Evolutionary conservation across 805 yeast species (phyloP), one percentile per base, ranked within the genome.

Genomic region (Spathaspora sp.): DNA sequence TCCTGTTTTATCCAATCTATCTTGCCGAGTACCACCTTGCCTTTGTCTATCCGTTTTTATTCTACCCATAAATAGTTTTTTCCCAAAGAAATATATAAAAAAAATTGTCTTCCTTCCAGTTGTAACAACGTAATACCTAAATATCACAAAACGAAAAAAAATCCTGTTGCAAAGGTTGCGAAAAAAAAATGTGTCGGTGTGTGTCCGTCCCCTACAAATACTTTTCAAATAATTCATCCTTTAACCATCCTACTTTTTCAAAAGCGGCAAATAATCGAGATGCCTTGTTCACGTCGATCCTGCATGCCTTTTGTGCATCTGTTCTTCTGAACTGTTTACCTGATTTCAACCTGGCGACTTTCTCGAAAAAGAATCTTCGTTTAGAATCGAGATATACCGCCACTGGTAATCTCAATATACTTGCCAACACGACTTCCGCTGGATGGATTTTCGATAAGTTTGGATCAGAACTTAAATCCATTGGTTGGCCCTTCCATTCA

Each of bases 401-500:
- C 52, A 91, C 86, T 9, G 97, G 97, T 57, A 93, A 77, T 65
- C 99, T 80, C 62, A 93, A 77, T n/a, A 86, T 87, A 16, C 96
- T 86, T 4, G 98, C 97, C 55, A 93, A 76, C 42, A 80, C 77
- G 14, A 87, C 79, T 70, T 93, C 99, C 4, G 97, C 97, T 0
- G 97, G 97, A 68, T 93, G 97, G 57, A 94, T 77, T 60, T 85
- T 79, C 46, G 72, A 71, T 48, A 79, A 68, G 58, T 89, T 78
- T 18, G 97, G 96, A 68, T 94, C 98, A 31, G 69, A 61, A 16
- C 86, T 76, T 51, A 93, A 78, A 67, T 89, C 96, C 97, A 93
- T 91, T 38, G 97, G 96, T 60, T 91, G 96, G 10, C 98, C 99
- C 72, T 92, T 93, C 99, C 99, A 93, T 67, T 93, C 98, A 35